Percentiles rank a stretch among this genome's conserved stretches.
Evolutionary conservation across 352 stramenopile genomes (phyloP).

Genomic region (Phytophthora rubi): DNA sequence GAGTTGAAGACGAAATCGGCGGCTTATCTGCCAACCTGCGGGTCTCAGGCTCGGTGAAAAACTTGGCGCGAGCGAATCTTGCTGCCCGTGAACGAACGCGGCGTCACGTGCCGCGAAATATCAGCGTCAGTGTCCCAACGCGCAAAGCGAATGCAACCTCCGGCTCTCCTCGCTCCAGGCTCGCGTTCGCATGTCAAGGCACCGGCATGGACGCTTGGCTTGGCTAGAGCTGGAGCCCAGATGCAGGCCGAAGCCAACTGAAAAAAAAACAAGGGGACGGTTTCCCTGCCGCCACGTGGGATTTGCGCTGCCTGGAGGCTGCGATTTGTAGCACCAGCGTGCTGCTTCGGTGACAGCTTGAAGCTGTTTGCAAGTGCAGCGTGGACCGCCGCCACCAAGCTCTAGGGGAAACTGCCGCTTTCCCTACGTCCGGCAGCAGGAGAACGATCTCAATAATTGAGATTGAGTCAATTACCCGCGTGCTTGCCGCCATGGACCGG

Average conservation of each 20-base stretch:
- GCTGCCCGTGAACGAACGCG: neutral
- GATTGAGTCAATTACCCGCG: too few species aligned
- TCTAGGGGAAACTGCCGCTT: constrained; percentile 18
- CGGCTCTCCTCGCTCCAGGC: constrained; percentile 21
- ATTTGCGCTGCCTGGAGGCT: constrained; percentile 11
- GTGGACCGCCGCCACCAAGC: neutral
- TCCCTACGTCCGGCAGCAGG: neutral
- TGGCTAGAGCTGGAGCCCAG: neutral
- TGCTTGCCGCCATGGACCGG: too few species aligned
- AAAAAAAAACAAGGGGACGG: neutral
- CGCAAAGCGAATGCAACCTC: constrained; percentile 18
- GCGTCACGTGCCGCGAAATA: constrained; percentile 15
- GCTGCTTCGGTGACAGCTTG: constrained; percentile 8
- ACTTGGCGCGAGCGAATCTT: constrained; percentile 4
- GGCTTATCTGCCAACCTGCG: neutral
- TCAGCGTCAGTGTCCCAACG: constrained; percentile 7
- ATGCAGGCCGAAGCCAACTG: constrained; percentile 16
- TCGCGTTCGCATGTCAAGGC: neutral
- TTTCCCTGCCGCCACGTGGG: constrained; percentile 24
- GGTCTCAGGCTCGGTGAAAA: neutral
- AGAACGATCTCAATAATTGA: neutral
- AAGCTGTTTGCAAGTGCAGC: neutral
- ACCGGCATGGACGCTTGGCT: neutral
- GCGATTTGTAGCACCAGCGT: constrained; percentile 31
- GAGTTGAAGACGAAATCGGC: neutral